These are phyloP conservation scores for Eutypa lata DNA, from an alignment of 2,329 filamentous ascomycete genomes.

Conservation along the genomic window DNA sequence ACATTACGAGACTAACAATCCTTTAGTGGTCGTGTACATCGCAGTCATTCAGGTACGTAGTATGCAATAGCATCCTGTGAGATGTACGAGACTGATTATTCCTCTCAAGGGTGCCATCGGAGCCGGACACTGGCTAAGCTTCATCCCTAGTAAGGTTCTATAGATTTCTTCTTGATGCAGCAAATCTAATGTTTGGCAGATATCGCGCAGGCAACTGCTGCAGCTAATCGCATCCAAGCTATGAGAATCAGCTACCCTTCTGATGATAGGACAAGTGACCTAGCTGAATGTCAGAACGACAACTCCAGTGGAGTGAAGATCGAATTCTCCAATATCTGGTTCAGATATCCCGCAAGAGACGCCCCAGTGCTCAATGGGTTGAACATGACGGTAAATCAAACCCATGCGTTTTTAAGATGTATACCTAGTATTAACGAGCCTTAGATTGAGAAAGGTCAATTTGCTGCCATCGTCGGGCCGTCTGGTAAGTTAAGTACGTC, in stretches of 20 bases:
- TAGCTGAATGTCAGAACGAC: slow-evolving; percentile 35
- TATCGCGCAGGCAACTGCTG: slow-evolving; percentile 55
- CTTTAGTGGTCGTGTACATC: slow-evolving; percentile 56
- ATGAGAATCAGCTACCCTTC: slow-evolving; percentile 42
- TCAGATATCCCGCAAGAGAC: slow-evolving; percentile 58
- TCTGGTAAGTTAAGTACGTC: slow-evolving; percentile 41
- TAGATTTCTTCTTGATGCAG: not conserved
- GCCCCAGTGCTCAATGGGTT: slow-evolving; percentile 57
- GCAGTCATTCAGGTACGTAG: slow-evolving; percentile 56
- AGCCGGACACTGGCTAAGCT: slow-evolving; percentile 65
- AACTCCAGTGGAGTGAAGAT: slow-evolving; percentile 50
- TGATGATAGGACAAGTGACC: slow-evolving; percentile 13
- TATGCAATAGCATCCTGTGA: not conserved
- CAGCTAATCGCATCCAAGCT: slow-evolving; percentile 55
- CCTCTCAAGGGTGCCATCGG: slow-evolving; percentile 50
- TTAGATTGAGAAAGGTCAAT: slow-evolving; percentile 62
- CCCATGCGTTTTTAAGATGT: not conserved
- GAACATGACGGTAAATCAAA: slow-evolving; percentile 46
- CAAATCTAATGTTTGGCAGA: slow-evolving; percentile 27
- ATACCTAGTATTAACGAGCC: slow-evolving; percentile 6
- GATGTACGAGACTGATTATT: slow-evolving; percentile 1
- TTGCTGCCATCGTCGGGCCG: slow-evolving; percentile 67
- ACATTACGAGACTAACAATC: slow-evolving; percentile 7
- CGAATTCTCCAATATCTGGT: slow-evolving; percentile 54
- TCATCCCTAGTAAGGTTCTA: slow-evolving; percentile 48